Evolutionary conservation across 192 early-diverging fungal genomes (phyloP), one percentile per base, ranked within the genome.

Genomic region (Backusella tarrabulga): DNA sequence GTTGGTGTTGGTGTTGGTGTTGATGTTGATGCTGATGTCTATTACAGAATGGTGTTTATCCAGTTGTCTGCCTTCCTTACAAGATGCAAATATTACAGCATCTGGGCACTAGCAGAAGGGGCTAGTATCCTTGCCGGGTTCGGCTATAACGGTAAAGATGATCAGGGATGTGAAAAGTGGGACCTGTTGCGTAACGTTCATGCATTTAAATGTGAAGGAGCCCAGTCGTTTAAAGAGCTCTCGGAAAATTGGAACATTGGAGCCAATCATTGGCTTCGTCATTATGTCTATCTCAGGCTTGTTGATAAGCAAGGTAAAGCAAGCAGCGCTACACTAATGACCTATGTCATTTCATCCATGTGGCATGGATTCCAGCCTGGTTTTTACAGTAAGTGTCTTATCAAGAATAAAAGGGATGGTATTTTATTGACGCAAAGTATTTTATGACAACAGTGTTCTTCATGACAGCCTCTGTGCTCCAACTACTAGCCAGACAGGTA

Each of bases 341-440:
- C 96, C 6, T 97, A 94, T 80, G 80, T 88, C 17, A 91, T 92
- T 7, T 95, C 93, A 38, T 95, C 97, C 9, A 88, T 97, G 73
- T 99, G 97, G 97, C 97, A 99, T 76, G 97, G 97, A 38, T 97
- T 97, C 81, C 92, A 93, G 76, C 92, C 93, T 11, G 94, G 92
- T 32, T 95, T 94, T 80, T 95, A 94, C 77, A 78, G 87, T 83
- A 87, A 84, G 86, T 32, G 8, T 14, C 0, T 11, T 63, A 2
- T 23, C 1, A 21, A 29, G 2, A 63, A 26, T 7, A 63, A 26
- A 8, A 63, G 23, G 32, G 3, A 32, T 32, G 32, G 3, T 63
- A 8, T 12, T 21, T 63, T 63, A 63, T 63, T 63, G 26, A 21
- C n/a, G 21, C 19, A 40, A 12, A 32, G 29, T 6, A 19, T 50